These are phyloP conservation scores for Pascua guehoae DNA, from an alignment of 1,284 basidiomycete genomes.

Conservation along the genomic window DNA sequence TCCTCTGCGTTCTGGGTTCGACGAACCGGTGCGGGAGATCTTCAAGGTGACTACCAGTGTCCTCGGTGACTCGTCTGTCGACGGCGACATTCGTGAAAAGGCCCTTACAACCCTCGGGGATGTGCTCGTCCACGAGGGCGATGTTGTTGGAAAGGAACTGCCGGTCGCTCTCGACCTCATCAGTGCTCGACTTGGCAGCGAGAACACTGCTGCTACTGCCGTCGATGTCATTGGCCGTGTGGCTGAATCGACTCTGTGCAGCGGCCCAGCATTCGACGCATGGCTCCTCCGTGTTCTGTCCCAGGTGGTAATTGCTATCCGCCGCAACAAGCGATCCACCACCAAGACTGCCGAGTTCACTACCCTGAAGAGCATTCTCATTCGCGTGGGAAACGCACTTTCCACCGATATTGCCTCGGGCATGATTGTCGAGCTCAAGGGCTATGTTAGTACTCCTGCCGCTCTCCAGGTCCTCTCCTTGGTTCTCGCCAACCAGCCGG, in stretches of 20 bases:
- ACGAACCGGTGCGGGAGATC: slow-evolving; percentile 61
- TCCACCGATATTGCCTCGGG: slow-evolving; percentile 60
- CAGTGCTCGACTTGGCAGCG: slow-evolving; percentile 64
- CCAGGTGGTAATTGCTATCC: slow-evolving; percentile 72
- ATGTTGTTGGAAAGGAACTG: slow-evolving; percentile 53
- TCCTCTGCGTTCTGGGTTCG: slow-evolving; percentile 33
- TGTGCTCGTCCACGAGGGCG: slow-evolving; percentile 79
- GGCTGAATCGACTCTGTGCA: slow-evolving; percentile 48
- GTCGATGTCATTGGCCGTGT: slow-evolving; percentile 52
- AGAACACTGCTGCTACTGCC: slow-evolving; percentile 53
- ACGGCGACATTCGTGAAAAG: slow-evolving; percentile 80
- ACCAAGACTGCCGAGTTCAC: slow-evolving; percentile 73
- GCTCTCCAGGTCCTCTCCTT: slow-evolving; percentile 67
- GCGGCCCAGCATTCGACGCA: slow-evolving; percentile 54
- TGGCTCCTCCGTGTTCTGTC: slow-evolving; percentile 78
- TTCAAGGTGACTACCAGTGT: slow-evolving; percentile 70
- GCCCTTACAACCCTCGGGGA: slow-evolving; percentile 81
- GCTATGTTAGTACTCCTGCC: slow-evolving; percentile 73
- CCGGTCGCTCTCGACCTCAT: slow-evolving; percentile 60
- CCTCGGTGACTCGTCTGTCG: slow-evolving; percentile 75
- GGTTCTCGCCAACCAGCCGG: slow-evolving; percentile 66
- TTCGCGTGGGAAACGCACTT: slow-evolving; percentile 58
- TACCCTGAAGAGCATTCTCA: slow-evolving; percentile 59
- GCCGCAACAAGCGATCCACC: slow-evolving; percentile 72
- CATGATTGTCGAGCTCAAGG: slow-evolving; percentile 68